These are phyloP conservation scores for Trichoderma erinaceum DNA, from an alignment of 495 filamentous ascomycete genomes.

Conservation along the genomic window DNA sequence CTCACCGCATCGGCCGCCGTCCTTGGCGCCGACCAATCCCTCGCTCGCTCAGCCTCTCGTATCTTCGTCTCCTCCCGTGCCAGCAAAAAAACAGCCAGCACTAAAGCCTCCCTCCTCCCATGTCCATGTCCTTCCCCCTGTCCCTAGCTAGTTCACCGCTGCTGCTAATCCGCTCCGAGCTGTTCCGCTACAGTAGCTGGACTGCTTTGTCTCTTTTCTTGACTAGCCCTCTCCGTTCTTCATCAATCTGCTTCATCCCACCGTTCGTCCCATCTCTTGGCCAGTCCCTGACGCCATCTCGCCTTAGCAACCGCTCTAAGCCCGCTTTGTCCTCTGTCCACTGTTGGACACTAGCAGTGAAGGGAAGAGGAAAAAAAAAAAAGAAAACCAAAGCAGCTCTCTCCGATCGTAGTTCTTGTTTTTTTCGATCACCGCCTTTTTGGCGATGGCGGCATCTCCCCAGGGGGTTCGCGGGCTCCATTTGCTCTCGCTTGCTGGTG, in stretches of 20 bases:
- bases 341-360: background rate
- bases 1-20: background rate
- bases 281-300: slow-evolving; percentile 4
- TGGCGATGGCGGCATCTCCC: background rate
- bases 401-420: background rate
- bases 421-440: background rate
- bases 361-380: background rate
- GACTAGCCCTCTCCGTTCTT: background rate
- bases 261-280: background rate
- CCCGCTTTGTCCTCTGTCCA: background rate
- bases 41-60: background rate
- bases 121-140: too few species aligned
- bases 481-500: background rate
- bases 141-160: too few species aligned
- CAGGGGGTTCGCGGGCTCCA: background rate
- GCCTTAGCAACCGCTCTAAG: slow-evolving; percentile 9
- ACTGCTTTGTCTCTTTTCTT: background rate
- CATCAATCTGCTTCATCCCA: background rate
- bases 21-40: background rate
- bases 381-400: background rate
- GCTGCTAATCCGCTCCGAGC: too few species aligned
- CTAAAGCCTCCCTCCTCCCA: too few species aligned
- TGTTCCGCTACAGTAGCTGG: too few species aligned
- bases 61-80: background rate
- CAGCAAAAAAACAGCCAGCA: too few species aligned